These are phyloP conservation scores for Trichoderma asperellum DNA, from an alignment of 2,329 filamentous ascomycete genomes.

Conservation along the genomic window DNA sequence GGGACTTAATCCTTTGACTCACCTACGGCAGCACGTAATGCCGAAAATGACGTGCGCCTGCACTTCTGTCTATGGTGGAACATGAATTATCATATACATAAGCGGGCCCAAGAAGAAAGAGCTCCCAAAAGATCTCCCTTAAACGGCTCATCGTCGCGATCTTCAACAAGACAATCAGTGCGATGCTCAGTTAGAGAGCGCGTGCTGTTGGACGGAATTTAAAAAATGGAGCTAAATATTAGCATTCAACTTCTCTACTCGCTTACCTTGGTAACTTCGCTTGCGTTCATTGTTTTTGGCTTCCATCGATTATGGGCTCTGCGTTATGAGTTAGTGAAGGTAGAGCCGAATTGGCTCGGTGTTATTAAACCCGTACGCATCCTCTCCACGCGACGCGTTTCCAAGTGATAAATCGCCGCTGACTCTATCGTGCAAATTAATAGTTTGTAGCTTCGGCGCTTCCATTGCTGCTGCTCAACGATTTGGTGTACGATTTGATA, in stretches of 20 bases:
- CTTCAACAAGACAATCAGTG: not conserved
- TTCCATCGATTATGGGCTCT: conserved; percentile 8
- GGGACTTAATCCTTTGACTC: not conserved
- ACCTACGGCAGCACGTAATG: conserved; percentile 2
- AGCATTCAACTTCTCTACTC: not conserved
- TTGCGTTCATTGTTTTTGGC: conserved; percentile 3
- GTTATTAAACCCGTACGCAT: conserved; percentile 16
- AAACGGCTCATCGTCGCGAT: not conserved
- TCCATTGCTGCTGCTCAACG: not conserved
- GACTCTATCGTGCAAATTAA: not conserved
- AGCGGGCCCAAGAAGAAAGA: not conserved
- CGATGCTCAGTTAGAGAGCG: not conserved
- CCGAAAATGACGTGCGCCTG: not conserved
- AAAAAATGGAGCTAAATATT: not conserved
- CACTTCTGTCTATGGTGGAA: not conserved
- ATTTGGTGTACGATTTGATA: not conserved
- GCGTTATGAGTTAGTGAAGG: conserved; percentile 10
- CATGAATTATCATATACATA: not conserved
- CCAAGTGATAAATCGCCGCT: not conserved
- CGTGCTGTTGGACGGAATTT: not conserved
- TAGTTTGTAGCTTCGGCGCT: conserved; percentile 16
- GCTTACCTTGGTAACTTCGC: not conserved
- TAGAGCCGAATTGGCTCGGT: conserved; percentile 16
- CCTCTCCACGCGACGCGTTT: not conserved
- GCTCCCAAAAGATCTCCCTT: not conserved